phyloP scores from a whole-genome alignment of 2,329 filamentous ascomycete species.

The Samsoniella hepiali region DNA sequence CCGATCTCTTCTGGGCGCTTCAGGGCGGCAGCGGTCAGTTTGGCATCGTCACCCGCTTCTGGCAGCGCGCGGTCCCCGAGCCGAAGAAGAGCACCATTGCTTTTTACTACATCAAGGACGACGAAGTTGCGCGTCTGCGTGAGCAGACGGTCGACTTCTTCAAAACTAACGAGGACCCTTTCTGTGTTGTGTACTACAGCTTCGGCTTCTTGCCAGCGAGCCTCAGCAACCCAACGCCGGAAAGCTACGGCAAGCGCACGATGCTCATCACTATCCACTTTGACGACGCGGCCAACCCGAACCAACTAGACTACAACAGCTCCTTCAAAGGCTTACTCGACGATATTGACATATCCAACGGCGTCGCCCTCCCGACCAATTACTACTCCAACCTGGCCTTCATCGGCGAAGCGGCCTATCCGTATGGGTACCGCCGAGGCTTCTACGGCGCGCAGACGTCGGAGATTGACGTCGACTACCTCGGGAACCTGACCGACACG shows the following conservation, averaged over 20 bases:
- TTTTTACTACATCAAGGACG: slow-evolving; percentile 16
- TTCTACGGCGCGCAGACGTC: slow-evolving; percentile 17
- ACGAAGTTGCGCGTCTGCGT: neutral
- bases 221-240: neutral
- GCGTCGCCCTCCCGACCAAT: neutral
- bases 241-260: slow-evolving; percentile 11
- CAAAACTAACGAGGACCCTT: slow-evolving; percentile 9
- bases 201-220: slow-evolving; percentile 9
- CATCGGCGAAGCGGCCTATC: slow-evolving; percentile 13
- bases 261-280: slow-evolving; percentile 15
- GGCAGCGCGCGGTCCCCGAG: slow-evolving; percentile 13
- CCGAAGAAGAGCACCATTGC: slow-evolving; percentile 14
- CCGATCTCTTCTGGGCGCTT: slow-evolving; percentile 27
- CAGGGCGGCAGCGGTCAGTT: slow-evolving; percentile 39
- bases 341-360: neutral
- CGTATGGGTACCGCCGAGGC: slow-evolving; percentile 15
- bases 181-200: slow-evolving; percentile 16
- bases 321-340: slow-evolving; percentile 1
- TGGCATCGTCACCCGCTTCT: slow-evolving; percentile 30
- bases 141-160: slow-evolving; percentile 14
- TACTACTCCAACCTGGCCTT: slow-evolving; percentile 13
- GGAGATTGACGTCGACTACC: slow-evolving; percentile 7
- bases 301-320: neutral
- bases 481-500: neutral
- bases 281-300: slow-evolving; percentile 7